Evolutionary conservation across 169 alveolate species (phyloP).

Genomic region (Plasmodium yoelii): DNA sequence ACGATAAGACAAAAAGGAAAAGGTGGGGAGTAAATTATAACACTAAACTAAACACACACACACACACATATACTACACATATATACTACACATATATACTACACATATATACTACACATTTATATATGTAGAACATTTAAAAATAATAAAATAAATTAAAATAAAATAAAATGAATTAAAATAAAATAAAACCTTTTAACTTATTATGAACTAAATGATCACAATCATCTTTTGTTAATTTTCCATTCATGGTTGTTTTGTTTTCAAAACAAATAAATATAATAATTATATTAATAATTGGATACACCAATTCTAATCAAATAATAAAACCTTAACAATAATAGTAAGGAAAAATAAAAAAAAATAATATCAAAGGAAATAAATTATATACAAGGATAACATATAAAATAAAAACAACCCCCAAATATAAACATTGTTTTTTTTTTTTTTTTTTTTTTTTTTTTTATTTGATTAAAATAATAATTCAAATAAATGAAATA

Average conservation of each 20-base stretch:
- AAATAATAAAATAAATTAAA: background rate
- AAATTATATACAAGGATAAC: too few relatives aligned
- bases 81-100: background rate
- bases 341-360: too few relatives aligned
- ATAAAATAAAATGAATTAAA: too few relatives aligned
- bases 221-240: slow-evolving; percentile 10
- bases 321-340: too few relatives aligned
- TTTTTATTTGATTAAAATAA: too few relatives aligned
- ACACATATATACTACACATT: background rate
- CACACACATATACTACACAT: background rate
- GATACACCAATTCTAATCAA: too few relatives aligned
- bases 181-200: slow-evolving; percentile 72
- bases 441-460: too few relatives aligned
- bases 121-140: background rate
- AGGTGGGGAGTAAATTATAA: background rate
- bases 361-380: too few relatives aligned
- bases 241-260: slow-evolving; percentile 31
- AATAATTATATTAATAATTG: too few relatives aligned
- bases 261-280: background rate
- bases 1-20: background rate
- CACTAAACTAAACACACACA: background rate
- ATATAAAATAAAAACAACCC: too few relatives aligned
- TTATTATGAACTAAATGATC: slow-evolving; percentile 42
- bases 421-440: too few relatives aligned
- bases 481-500: too few relatives aligned